Base-by-base conservation (phyloP, 768 basidiomycete species). In the Leccinum disarticulatum region DNA sequence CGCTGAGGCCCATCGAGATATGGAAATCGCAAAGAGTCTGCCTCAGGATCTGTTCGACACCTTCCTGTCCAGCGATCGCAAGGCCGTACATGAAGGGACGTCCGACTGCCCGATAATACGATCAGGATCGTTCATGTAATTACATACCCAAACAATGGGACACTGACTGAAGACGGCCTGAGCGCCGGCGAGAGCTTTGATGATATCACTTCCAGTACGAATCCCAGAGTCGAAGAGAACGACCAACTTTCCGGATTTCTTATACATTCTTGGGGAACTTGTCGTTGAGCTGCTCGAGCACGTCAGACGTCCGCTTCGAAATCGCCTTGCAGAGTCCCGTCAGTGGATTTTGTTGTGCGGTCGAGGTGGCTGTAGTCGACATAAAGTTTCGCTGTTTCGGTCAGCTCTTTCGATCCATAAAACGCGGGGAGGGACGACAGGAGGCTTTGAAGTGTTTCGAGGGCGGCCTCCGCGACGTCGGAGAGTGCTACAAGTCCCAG, bases 171-270 rank as follows among this genome's bases (percentile, higher is more conserved):
- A 71, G 15, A 95, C 86, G 9, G 79, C 91, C 64, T 95, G 87
- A 6, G 94, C 93, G 46, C 94, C 93, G 1, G 92, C 92, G 30
- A 95, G 74, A 0, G 93, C 93, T 71, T 91, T 91, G 73, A 92
- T 79, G 50, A 94, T 83, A 62, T 96, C 93, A 48, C 85, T 83
- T 10, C 91, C 93, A 0, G 87, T 90, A 48, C 93, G 84, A 59
- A 95, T 87, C 7, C 93, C 92, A 54, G 86, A 93, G 46, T 73
- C 72, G 50, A 73, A 92, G 3, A 95, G 75, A 17, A 95, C 74
- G 1, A 88, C 87, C 50, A 93, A 72, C 58, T 83, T 81, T 1
- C 88, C 88, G 13, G 79, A 72, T 3, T 66, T 66, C 68, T 91
- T n/a, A n/a, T n/a, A n/a, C n/a, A n/a, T n/a, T n/a, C n/a, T n/a